These are phyloP conservation scores for Alternaria brassicae DNA, from an alignment of 2,329 filamentous ascomycete species.

Conservation along the genomic window DNA sequence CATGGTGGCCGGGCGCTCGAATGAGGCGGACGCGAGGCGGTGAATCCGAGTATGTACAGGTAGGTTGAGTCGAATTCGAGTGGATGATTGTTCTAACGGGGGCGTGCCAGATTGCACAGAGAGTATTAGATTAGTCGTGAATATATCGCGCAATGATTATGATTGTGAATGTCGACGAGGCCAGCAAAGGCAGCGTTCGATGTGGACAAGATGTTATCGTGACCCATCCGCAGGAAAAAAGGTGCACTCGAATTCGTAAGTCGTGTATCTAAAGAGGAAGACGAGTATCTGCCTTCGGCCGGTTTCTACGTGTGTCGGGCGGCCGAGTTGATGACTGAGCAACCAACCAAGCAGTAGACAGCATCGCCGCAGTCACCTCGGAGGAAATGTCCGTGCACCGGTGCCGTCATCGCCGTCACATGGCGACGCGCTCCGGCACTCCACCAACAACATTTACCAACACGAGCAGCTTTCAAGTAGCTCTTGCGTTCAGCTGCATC, in stretches of 20 bases:
- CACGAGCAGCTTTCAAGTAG: not conserved
- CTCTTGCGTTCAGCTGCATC: not conserved
- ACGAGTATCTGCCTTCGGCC: slow-evolving; percentile 9
- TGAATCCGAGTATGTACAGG: not conserved
- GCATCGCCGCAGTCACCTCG: slow-evolving; percentile 15
- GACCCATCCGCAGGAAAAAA: not conserved
- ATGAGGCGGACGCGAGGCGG: not conserved
- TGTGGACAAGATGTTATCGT: not conserved
- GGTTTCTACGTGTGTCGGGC: slow-evolving; percentile 13
- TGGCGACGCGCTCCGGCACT: not conserved
- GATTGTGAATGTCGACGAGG: slow-evolving; percentile 5
- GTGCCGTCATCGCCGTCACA: slow-evolving; percentile 9
- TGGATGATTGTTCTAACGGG: not conserved
- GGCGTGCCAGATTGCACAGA: not conserved
- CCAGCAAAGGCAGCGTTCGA: slow-evolving; percentile 5
- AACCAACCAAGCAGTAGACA: slow-evolving; percentile 14
- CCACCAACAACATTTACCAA: not conserved
- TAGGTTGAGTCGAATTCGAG: not conserved
- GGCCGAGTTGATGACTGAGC: slow-evolving; percentile 2
- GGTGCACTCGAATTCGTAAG: not conserved
- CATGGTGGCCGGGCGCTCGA: slow-evolving; percentile 62
- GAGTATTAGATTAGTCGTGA: slow-evolving; percentile 10
- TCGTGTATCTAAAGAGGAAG: not conserved
- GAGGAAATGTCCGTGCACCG: slow-evolving; percentile 11
- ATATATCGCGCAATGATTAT: slow-evolving; percentile 7